phyloP scores from a whole-genome alignment of 192 early-diverging fungal species.

The Anaeromyces robustus region DNA sequence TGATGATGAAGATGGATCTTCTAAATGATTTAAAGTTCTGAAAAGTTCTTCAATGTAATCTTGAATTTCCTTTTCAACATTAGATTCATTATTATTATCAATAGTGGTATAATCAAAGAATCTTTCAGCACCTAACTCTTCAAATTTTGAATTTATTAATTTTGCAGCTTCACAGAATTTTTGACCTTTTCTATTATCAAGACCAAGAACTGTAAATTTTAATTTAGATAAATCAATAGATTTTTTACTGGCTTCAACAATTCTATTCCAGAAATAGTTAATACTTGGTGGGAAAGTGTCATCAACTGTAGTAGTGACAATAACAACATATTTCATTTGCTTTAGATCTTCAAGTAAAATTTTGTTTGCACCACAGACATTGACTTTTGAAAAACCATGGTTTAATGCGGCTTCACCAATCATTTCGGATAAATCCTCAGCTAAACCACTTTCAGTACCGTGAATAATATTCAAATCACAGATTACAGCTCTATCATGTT shows the following conservation, averaged over 20 bases:
- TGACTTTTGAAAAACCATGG: neutral
- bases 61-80: neutral
- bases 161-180: neutral
- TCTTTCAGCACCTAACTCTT: neutral
- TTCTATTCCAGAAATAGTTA: conserved; percentile 77
- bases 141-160: neutral
- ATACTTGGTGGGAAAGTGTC: conserved; percentile 86
- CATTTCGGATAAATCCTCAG: neutral
- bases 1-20: neutral
- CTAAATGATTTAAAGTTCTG: neutral
- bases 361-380: neutral
- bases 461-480: neutral
- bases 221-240: conserved; percentile 43
- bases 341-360: conserved; percentile 51
- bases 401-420: neutral
- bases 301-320: conserved; percentile 80
- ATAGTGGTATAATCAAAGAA: neutral
- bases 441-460: neutral
- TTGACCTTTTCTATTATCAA: conserved; percentile 57
- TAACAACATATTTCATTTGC: conserved; percentile 59
- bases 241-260: conserved; percentile 39
- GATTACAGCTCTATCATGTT: neutral
- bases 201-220: conserved; percentile 65
- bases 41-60: neutral
- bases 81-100: neutral